Evolutionary conservation across 352 stramenopile species (phyloP).

Genomic region (Globisporangium barbulae): DNA sequence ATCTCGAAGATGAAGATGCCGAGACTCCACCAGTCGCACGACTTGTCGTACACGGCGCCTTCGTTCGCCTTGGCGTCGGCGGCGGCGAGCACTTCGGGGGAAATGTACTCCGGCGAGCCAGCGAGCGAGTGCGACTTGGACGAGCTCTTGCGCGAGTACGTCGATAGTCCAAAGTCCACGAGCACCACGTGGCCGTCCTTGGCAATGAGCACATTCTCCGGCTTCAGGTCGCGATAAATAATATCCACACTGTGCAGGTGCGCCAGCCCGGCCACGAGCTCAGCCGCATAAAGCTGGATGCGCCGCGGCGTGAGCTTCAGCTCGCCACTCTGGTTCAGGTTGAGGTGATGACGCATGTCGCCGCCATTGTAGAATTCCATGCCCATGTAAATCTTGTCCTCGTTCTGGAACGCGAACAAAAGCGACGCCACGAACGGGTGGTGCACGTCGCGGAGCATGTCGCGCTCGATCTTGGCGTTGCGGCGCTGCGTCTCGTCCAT

Average conservation of each 20-base stretch:
- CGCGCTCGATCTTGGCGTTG: constrained; percentile 90
- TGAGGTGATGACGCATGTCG: constrained; percentile 89
- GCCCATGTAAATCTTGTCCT: constrained; percentile 98
- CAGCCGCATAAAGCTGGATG: constrained; percentile 85
- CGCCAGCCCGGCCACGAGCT: constrained; percentile 75
- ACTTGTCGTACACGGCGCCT: constrained; percentile 61
- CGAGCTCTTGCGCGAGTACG: constrained; percentile 50
- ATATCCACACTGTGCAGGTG: constrained; percentile 90
- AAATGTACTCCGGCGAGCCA: constrained; percentile 90
- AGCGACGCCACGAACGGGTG: constrained; percentile 98
- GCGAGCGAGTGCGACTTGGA: constrained; percentile 72
- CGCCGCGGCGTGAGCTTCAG: constrained; percentile 61
- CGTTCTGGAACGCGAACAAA: constrained; percentile 96
- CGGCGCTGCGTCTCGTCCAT: constrained; percentile 81
- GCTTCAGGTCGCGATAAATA: constrained; percentile 88
- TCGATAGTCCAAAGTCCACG: constrained; percentile 91
- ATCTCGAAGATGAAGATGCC: constrained; percentile 92
- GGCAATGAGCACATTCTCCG: constrained; percentile 85
- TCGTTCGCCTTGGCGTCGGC: constrained; percentile 39
- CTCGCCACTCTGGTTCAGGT: constrained; percentile 60
- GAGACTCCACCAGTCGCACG: constrained; percentile 90
- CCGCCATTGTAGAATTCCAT: constrained; percentile 98
- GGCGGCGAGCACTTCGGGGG: constrained; percentile 85
- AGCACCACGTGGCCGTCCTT: constrained; percentile 88
- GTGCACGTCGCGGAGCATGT: constrained; percentile 92